Percentiles rank a stretch among this genome's conserved stretches.
These are phyloP conservation scores for Annulohypoxylon maeteangense DNA, from an alignment of 495 filamentous ascomycete genomes.

Conservation along the genomic window DNA sequence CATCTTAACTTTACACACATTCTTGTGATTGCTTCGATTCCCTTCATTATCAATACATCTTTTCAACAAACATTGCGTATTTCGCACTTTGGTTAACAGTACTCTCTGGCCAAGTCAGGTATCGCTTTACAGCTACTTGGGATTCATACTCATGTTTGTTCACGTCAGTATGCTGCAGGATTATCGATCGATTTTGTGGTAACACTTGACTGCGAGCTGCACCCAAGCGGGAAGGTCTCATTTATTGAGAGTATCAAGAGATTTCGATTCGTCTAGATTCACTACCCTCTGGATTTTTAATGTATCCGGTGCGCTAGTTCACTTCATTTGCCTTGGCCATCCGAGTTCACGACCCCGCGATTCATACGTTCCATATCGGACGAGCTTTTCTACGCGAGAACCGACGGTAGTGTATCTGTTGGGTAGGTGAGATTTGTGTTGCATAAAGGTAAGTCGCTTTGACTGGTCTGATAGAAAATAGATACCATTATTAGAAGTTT, in stretches of 20 bases:
- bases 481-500: constrained; percentile 25
- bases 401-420: constrained; percentile 3
- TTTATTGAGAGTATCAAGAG: background rate
- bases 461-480: constrained; percentile 8
- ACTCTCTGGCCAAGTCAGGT: background rate
- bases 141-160: background rate
- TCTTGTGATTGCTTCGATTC: background rate
- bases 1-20: background rate
- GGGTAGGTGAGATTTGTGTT: background rate
- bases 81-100: background rate
- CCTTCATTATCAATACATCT: background rate
- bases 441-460: background rate
- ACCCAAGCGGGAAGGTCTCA: constrained; percentile 31
- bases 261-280: constrained; percentile 6
- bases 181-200: background rate
- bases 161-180: background rate
- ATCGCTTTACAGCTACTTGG: background rate
- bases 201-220: background rate
- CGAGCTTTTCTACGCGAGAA: background rate
- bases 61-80: background rate
- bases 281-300: constrained; percentile 5
- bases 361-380: constrained; percentile 11
- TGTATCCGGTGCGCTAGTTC: constrained; percentile 16
- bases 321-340: constrained; percentile 19
- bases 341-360: constrained; percentile 17